Percentiles rank a stretch among this genome's conserved stretches.
Conservation (phyloP, 495 filamentous ascomycete genomes). For the Cairneyella variabilis region DNA sequence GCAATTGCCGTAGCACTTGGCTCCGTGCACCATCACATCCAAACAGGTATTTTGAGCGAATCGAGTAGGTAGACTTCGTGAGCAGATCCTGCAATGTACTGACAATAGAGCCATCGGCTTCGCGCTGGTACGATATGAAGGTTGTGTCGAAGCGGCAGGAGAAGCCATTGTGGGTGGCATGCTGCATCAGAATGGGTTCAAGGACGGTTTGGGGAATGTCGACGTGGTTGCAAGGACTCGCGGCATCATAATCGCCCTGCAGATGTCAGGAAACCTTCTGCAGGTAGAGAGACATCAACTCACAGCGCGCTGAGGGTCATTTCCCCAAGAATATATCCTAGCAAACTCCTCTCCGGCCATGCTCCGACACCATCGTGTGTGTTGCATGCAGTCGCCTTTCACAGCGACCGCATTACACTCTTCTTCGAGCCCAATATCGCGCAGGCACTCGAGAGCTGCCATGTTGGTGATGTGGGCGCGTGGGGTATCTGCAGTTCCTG, state of each 20-base stretch:
- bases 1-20: slow-evolving; percentile 41
- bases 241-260: slow-evolving; percentile 42
- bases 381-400: slow-evolving; percentile 38
- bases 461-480: slow-evolving; percentile 53
- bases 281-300: background rate
- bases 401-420: slow-evolving; percentile 36
- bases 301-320: slow-evolving; percentile 40
- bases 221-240: slow-evolving; percentile 37
- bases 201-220: slow-evolving; percentile 43
- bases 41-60: slow-evolving; percentile 49
- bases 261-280: background rate
- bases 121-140: slow-evolving; percentile 27
- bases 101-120: slow-evolving; percentile 26
- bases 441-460: slow-evolving; percentile 48
- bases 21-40: slow-evolving; percentile 51
- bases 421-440: slow-evolving; percentile 52
- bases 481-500: slow-evolving; percentile 46
- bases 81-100: slow-evolving; percentile 39
- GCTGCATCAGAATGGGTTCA: slow-evolving; percentile 39
- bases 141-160: slow-evolving; percentile 37
- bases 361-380: slow-evolving; percentile 48
- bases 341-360: slow-evolving; percentile 55
- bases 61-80: slow-evolving; percentile 35
- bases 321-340: slow-evolving; percentile 48
- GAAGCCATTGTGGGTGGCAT: slow-evolving; percentile 36